These are phyloP conservation scores for Neurospora intermedia DNA, from an alignment of 495 filamentous ascomycete species.

Conservation along the genomic window DNA sequence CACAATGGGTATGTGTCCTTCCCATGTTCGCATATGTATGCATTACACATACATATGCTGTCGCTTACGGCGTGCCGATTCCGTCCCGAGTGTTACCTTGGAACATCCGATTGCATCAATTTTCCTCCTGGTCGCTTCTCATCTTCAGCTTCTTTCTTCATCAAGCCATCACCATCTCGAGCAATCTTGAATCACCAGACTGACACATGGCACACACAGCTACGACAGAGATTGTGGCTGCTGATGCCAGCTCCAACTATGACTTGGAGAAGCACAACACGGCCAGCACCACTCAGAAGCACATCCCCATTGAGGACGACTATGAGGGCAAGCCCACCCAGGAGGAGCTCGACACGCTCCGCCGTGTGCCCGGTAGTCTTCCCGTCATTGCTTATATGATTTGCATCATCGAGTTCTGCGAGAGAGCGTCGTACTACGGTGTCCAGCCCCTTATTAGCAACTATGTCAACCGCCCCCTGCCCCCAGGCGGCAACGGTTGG, in stretches of 20 bases:
- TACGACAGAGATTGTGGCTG: not conserved
- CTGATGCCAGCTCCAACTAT: not conserved
- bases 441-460: conserved; percentile 47
- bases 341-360: conserved; percentile 43
- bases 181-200: not conserved
- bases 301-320: conserved; percentile 24
- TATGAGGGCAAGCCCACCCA: conserved; percentile 45
- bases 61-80: not conserved
- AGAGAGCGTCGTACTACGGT: conserved; percentile 51
- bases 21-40: not conserved
- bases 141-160: not conserved
- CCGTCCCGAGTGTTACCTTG: not conserved
- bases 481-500: conserved; percentile 48
- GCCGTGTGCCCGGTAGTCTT: conserved; percentile 44
- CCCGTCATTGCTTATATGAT: conserved; percentile 44
- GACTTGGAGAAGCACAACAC: conserved; percentile 13
- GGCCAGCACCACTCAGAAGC: conserved; percentile 12
- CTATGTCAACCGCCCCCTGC: conserved; percentile 46
- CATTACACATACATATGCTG: not conserved
- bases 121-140: not conserved
- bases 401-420: conserved; percentile 51
- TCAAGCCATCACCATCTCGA: not conserved
- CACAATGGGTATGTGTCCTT: not conserved
- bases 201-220: not conserved
- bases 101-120: not conserved